phyloP scores from a whole-genome alignment of 2,329 filamentous ascomycete species.

The Neurospora sp. region DNA sequence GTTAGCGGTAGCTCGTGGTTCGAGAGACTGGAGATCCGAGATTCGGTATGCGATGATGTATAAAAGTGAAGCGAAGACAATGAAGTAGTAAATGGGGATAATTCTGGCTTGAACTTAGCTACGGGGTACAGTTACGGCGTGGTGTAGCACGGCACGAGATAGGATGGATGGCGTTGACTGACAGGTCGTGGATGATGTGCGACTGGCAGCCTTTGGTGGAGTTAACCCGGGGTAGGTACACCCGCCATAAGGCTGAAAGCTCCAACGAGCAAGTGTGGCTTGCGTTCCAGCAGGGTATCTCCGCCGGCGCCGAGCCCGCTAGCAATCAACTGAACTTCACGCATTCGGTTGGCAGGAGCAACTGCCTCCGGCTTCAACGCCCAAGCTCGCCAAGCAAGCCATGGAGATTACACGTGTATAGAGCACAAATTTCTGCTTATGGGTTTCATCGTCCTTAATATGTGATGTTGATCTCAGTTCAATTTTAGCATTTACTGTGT shows the following conservation, averaged over 20 bases:
- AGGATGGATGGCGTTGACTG: background rate
- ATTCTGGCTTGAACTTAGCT: background rate
- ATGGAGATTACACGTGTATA: background rate
- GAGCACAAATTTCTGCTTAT: background rate
- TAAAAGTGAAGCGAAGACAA: background rate
- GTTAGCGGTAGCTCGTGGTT: background rate
- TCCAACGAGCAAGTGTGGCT: background rate
- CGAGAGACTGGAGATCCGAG: background rate
- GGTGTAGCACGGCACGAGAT: background rate
- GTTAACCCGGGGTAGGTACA: background rate
- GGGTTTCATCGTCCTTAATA: background rate
- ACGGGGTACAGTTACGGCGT: background rate
- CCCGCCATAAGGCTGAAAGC: background rate
- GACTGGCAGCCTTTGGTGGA: background rate
- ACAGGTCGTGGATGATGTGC: background rate
- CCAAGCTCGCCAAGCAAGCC: background rate
- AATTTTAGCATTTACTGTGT: background rate
- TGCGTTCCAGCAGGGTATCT: background rate
- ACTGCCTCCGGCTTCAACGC: background rate
- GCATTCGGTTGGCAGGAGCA: background rate
- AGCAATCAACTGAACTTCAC: background rate
- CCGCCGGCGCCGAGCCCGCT: background rate
- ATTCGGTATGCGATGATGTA: background rate
- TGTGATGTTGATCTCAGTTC: background rate
- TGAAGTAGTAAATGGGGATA: background rate